A percentile compares a stretch with the other conserved stretches of the same genome.
phyloP scores from a whole-genome alignment of 441 rosid genomes.

The Euphorbia celastroides region DNA sequence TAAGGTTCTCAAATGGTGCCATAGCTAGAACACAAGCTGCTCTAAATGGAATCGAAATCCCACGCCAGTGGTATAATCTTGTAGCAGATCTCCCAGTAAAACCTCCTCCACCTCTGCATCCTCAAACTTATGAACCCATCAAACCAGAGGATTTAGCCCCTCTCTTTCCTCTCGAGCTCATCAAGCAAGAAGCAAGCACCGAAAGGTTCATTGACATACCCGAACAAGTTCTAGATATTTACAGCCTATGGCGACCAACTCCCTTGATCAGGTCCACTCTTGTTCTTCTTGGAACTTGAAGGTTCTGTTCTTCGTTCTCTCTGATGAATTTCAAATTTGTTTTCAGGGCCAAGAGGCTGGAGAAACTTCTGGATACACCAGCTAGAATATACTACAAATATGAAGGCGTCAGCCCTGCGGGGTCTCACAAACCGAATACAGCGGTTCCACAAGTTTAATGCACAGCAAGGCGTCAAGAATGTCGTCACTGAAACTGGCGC shows the following conservation, averaged over 20 bases:
- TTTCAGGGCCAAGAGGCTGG: conserved; percentile 86
- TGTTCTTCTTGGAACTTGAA: neutral
- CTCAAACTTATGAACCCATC: conserved; percentile 64
- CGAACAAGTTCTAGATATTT: conserved; percentile 73
- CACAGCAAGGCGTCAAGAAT: conserved; percentile 65
- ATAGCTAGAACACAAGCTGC: conserved; percentile 26
- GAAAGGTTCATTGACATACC: conserved; percentile 83
- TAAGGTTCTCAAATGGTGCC: conserved; percentile 24
- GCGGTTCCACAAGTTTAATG: conserved; percentile 87
- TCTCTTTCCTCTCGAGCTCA: conserved; percentile 71
- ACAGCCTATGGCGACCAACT: conserved; percentile 91
- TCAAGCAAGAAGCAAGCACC: conserved; percentile 66
- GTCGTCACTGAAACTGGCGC: conserved; percentile 94
- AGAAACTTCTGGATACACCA: conserved; percentile 79
- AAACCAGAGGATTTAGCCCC: conserved; percentile 75
- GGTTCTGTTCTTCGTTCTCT: neutral
- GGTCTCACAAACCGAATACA: conserved; percentile 87
- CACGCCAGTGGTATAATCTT: conserved; percentile 80
- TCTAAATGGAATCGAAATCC: conserved; percentile 37
- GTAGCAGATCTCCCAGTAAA: conserved; percentile 68
- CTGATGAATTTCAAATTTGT: conserved; percentile 3
- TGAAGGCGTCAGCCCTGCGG: conserved; percentile 94
- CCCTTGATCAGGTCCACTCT: conserved; percentile 68
- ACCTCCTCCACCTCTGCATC: conserved; percentile 82
- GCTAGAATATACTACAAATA: conserved; percentile 91